Conservation (phyloP, 2,329 filamentous ascomycete species). For the Pyricularia sp. region DNA sequence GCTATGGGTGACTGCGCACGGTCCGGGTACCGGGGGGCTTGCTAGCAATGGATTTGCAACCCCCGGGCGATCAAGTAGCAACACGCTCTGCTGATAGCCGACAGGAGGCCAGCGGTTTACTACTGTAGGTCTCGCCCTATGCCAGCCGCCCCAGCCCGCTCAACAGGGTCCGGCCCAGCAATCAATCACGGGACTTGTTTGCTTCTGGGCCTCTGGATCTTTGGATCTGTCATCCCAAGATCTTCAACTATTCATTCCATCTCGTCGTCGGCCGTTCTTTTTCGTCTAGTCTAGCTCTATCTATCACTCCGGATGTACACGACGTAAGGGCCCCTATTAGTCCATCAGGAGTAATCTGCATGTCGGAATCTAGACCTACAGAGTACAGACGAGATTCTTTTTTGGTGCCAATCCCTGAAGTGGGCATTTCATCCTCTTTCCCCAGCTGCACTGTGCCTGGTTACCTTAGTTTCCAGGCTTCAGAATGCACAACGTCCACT, state of each 20-base stretch:
- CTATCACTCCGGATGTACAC: not conserved
- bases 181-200: not conserved
- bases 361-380: not conserved
- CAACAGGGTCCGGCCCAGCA: not conserved
- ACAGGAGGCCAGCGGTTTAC: not conserved
- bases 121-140: not conserved
- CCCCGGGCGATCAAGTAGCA: not conserved
- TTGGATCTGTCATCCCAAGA: not conserved
- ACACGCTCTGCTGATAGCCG: not conserved
- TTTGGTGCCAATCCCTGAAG: not conserved
- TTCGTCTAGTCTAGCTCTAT: not conserved
- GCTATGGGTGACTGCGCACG: not conserved
- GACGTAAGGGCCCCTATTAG: not conserved
- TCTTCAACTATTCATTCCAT: not conserved
- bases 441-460: not conserved
- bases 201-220: not conserved
- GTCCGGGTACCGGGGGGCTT: not conserved
- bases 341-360: not conserved
- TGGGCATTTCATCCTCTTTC: not conserved
- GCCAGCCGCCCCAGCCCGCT: not conserved
- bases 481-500: not conserved
- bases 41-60: not conserved
- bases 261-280: not conserved
- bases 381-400: not conserved
- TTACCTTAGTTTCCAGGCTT: not conserved